Evolutionary conservation across 2,329 filamentous ascomycete genomes (phyloP).

Genomic region (Neurospora sp.): DNA sequence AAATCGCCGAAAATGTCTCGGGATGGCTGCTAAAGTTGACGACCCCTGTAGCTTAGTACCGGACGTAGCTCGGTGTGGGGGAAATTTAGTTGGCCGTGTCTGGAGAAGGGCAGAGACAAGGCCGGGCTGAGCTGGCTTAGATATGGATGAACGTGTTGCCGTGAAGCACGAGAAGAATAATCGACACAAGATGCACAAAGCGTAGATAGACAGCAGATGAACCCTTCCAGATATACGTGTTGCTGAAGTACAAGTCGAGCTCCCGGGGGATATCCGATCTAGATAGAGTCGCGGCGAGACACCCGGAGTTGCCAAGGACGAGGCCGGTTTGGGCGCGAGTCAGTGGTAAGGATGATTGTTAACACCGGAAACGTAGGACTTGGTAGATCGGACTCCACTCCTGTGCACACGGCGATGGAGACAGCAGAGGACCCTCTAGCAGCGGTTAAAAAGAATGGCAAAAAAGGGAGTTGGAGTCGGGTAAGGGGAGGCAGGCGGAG

Average conservation of each 20-base stretch:
- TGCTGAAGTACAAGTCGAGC: not conserved
- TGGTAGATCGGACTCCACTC: not conserved
- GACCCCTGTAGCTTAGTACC: not conserved
- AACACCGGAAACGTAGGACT: slow-evolving; percentile 1
- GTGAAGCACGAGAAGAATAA: not conserved
- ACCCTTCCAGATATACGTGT: not conserved
- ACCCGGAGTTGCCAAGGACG: slow-evolving; percentile 1
- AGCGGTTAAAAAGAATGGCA: not conserved
- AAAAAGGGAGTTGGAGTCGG: not conserved
- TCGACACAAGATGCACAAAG: not conserved
- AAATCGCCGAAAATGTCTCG: not conserved
- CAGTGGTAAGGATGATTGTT: slow-evolving; percentile 4
- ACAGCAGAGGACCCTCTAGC: slow-evolving; percentile 1
- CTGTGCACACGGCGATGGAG: not conserved
- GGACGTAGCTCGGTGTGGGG: not conserved
- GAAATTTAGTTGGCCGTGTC: not conserved
- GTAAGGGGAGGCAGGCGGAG: slow-evolving; percentile 2
- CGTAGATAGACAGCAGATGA: not conserved
- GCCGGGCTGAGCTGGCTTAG: not conserved
- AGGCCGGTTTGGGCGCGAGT: slow-evolving; percentile 5
- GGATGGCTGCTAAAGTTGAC: not conserved
- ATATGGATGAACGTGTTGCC: not conserved
- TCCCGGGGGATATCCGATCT: not conserved
- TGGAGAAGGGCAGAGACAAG: not conserved
- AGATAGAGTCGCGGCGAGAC: not conserved